Conservation (phyloP, 116 monocot genomes). For the Cymodocea nodosa region DNA sequence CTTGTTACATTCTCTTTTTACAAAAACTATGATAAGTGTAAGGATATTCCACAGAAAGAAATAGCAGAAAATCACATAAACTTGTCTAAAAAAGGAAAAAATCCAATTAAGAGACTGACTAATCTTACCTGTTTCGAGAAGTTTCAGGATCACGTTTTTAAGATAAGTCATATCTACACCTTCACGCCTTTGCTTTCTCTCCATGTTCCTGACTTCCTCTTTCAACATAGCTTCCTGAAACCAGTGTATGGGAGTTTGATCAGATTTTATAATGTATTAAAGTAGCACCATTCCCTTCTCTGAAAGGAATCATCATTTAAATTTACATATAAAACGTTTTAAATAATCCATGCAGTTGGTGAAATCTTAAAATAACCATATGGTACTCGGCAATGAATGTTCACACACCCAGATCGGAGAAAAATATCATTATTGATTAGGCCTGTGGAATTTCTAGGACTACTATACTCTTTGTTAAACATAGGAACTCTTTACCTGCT, state of each 20-base stretch:
- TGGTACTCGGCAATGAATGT: too few species aligned
- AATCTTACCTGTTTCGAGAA: conserved; percentile 85
- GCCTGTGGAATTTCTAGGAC: not conserved
- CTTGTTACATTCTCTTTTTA: too few species aligned
- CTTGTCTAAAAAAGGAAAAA: not conserved
- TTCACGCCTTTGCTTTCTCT: conserved; percentile 88
- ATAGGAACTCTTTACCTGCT: conserved; percentile 47
- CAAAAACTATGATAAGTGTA: too few species aligned
- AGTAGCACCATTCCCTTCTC: too few species aligned
- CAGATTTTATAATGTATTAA: not conserved
- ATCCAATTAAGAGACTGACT: not conserved
- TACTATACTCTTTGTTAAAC: not conserved
- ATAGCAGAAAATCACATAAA: not conserved
- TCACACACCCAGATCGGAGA: not conserved
- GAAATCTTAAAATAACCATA: too few species aligned
- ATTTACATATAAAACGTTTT: too few species aligned
- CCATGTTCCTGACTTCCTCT: conserved; percentile 71
- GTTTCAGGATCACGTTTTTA: conserved; percentile 90
- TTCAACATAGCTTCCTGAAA: conserved; percentile 88
- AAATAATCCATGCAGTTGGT: too few species aligned
- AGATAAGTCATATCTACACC: conserved; percentile 96
- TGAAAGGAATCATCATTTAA: too few species aligned
- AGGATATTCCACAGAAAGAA: not conserved
- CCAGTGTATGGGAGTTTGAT: too few species aligned
- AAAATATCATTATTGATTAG: not conserved